Evolutionary conservation across 2,329 filamentous ascomycete species (phyloP), one percentile per base, ranked within the genome.

Genomic region (Coleophoma eucalyptorum): DNA sequence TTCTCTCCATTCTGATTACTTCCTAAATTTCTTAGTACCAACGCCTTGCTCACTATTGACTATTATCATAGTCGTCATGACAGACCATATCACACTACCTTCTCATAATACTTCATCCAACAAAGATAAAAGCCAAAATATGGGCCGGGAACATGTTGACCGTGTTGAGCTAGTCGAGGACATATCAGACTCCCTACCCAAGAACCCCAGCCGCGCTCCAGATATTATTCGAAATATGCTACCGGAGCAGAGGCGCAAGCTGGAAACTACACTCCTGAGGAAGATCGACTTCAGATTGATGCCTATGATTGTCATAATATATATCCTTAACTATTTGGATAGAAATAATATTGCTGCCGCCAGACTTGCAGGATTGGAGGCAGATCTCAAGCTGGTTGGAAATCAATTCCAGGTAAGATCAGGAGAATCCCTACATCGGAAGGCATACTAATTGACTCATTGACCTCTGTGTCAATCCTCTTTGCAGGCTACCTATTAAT

Each of bases 321-420:
- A 20, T 21, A 20, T 19, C 18, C 15, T 43, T 2, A 43, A 43
- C 13, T 20, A 20, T 13, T 43, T 43, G 41, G 41, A 43, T 20
- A 19, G 41, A 20, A 80, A 79, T 58, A 79, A 79, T 49, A 79
- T 81, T 49, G 77, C 77, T 3, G 67, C 68, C 18, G 78, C 75
- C 3, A 69, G 72, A 52, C 63, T 81, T 11, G 75, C 72, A 1
- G 76, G 77, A 7, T 62, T 75, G 32, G 62, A 69, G 33, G 60
- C 64, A 2, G 72, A 75, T 45, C 54, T 75, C 42, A 57, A 61
- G 8, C 49, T 72, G 15, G 58, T 60, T 2, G 62, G 64, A 10
- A 59, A 61, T 15, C 64, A 73, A 51, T 72, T 75, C 48, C 63
- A 69, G 48, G 69, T 64, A 49, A 38, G 31, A n/a, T 7, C 50